These are phyloP conservation scores for Beta corolliflora DNA, from an alignment of 179 eudicot genomes.

Conservation along the genomic window DNA sequence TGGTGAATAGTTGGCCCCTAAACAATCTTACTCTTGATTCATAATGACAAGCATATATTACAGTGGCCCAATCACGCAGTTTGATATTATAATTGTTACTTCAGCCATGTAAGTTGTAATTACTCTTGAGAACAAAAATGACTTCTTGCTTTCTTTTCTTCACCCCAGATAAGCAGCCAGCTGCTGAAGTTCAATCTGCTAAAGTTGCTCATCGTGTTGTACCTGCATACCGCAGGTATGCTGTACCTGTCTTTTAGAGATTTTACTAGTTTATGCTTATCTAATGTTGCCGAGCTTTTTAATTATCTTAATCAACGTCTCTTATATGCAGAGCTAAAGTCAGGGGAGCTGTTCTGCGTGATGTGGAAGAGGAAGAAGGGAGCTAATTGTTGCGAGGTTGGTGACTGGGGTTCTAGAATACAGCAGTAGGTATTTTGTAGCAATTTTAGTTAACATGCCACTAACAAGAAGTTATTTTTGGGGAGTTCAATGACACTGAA, in stretches of 20 bases:
- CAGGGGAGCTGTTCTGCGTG: constrained; percentile 56
- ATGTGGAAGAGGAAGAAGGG: constrained; percentile 46
- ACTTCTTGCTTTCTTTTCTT: constrained; percentile 13
- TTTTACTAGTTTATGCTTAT: constrained; percentile 5
- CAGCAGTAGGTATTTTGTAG: not conserved
- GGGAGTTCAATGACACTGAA: not conserved
- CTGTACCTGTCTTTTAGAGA: not conserved
- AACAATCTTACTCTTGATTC: not conserved
- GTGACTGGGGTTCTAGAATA: not conserved
- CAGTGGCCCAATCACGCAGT: not conserved
- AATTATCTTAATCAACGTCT: not conserved
- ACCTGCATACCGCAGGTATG: constrained; percentile 71
- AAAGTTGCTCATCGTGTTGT: constrained; percentile 63
- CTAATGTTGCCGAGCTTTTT: not conserved
- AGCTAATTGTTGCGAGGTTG: constrained; percentile 14
- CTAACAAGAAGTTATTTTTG: not conserved
- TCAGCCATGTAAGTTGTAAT: not conserved
- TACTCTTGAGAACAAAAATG: not conserved
- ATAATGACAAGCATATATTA: not conserved
- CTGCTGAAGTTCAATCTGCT: constrained; percentile 42
- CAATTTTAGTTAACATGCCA: not conserved
- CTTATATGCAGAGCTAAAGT: constrained; percentile 50
- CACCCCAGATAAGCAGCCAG: constrained; percentile 36
- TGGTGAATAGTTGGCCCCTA: not conserved
- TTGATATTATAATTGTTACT: not conserved